These are phyloP conservation scores for Zygosaccharomyces sapae DNA, from an alignment of 1,139 yeast species.

Conservation along the genomic window DNA sequence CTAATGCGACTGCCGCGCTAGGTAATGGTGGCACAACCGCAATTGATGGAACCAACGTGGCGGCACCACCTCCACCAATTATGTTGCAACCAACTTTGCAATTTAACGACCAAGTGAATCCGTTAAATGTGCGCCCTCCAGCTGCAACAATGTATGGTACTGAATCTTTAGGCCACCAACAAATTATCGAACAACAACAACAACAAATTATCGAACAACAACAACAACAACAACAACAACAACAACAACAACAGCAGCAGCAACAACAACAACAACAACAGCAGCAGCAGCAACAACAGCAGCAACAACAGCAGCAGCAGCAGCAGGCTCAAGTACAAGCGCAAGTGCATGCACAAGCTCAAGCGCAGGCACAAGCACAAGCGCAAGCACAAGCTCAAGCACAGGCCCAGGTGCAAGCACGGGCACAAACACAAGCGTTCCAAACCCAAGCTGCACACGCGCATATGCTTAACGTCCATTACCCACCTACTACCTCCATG, in stretches of 20 bases:
- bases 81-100: constrained; percentile 35
- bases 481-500: constrained; percentile 1
- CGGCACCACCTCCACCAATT: constrained; percentile 28
- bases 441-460: constrained; percentile 4
- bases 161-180: constrained; percentile 24
- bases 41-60: constrained; percentile 29
- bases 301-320: constrained; percentile 9
- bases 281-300: no score
- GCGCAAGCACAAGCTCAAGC: no score
- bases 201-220: constrained; percentile 3
- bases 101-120: constrained; percentile 31
- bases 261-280: no score
- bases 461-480: constrained; percentile 16
- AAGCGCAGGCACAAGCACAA: constrained; percentile 11
- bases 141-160: constrained; percentile 21
- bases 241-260: no score
- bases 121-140: constrained; percentile 30
- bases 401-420: no score
- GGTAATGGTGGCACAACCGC: constrained; percentile 23
- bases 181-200: constrained; percentile 7
- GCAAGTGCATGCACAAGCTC: constrained; percentile 21
- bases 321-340: constrained; percentile 19
- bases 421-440: no score
- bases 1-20: constrained; percentile 10
- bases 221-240: no score